Conservation (phyloP, 768 basidiomycete species). For the Suillus luteus region DNA sequence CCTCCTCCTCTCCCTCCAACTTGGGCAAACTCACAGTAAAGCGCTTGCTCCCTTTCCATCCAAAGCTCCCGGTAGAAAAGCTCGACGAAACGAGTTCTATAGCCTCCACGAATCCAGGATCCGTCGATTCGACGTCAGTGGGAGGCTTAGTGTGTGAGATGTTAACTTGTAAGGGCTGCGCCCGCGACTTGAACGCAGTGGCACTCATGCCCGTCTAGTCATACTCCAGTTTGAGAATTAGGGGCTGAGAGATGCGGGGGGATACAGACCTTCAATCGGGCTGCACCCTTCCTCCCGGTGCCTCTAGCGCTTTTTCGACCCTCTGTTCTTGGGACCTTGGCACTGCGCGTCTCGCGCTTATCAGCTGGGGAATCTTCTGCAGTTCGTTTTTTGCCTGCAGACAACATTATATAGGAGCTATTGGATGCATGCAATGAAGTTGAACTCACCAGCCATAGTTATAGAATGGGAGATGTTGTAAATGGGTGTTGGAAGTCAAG, state of each 20-base stretch:
- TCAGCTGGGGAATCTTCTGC: conserved; percentile 38
- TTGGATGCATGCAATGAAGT: conserved; percentile 17
- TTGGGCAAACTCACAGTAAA: conserved; percentile 64
- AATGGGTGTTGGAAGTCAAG: conserved; percentile 13
- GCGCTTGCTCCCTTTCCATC: conserved; percentile 80
- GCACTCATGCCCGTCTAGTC: conserved; percentile 48
- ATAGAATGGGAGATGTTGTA: background rate
- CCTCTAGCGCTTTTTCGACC: conserved; percentile 32
- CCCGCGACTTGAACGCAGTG: conserved; percentile 60
- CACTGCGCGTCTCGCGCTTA: conserved; percentile 44
- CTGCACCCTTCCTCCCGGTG: conserved; percentile 41
- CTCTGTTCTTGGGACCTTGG: conserved; percentile 54
- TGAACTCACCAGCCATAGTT: conserved; percentile 33
- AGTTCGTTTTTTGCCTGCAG: conserved; percentile 47
- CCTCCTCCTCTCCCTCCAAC: conserved; percentile 47
- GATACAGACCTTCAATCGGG: conserved; percentile 46
- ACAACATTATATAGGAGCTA: conserved; percentile 5
- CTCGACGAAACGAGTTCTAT: conserved; percentile 57
- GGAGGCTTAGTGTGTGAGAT: conserved; percentile 66
- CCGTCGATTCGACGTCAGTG: conserved; percentile 39
- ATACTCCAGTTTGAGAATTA: conserved; percentile 6
- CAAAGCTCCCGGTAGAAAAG: conserved; percentile 78
- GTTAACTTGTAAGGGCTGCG: conserved; percentile 67
- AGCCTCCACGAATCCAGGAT: conserved; percentile 63
- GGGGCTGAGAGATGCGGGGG: conserved; percentile 3